Evolutionary conservation across 495 filamentous ascomycete species (phyloP), one percentile per base, ranked within the genome.

Genomic region (Daldinia caldariorum): DNA sequence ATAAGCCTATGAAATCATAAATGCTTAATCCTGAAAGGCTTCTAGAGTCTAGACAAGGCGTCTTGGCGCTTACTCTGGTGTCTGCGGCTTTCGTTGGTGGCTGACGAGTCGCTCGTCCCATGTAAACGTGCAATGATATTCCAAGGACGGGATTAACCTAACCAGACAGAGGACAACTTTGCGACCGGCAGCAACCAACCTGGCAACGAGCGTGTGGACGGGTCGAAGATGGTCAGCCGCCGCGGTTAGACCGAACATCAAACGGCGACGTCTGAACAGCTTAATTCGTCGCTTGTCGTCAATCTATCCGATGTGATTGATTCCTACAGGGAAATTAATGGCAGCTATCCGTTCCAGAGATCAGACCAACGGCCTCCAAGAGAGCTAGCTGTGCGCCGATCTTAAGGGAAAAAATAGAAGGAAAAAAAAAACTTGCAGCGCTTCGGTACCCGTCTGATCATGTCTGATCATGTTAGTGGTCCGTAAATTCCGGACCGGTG

Each of bases 381-480:
- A 47, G 34, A 22, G 56, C 38, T 63, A 22, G 56, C 38, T 63
- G 61, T 57, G 69, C 47, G 65, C 60, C 70, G 61, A 72, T 72
- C 70, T 45, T 58, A 55, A 3, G 26, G 3, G 26, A 3, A 26
- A 26, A 26, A 26, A 26, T 1, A 26, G 3, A 26, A 3, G 3
- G 3, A 26, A 26, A 26, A 26, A 26, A 38, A 43, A 57, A 50
- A 58, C 51, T 57, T 22, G 65, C 61, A 68, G 70, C 70, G 61
- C 60, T 65, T 72, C 70, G 65, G 70, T 60, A 56, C 64, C 64
- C 70, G 61, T 72, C 70, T 68, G 65, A 72, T 72, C 8, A 50
- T 60, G 61, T 72, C 70, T 68, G 65, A 72, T 72, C 8, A 50
- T 60, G 60, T 18, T 66, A 62, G 70, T 68, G 64, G 70, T 39